Evolutionary conservation across 257 asterid species (phyloP).

Genomic region (Ligustrum vulgare): DNA sequence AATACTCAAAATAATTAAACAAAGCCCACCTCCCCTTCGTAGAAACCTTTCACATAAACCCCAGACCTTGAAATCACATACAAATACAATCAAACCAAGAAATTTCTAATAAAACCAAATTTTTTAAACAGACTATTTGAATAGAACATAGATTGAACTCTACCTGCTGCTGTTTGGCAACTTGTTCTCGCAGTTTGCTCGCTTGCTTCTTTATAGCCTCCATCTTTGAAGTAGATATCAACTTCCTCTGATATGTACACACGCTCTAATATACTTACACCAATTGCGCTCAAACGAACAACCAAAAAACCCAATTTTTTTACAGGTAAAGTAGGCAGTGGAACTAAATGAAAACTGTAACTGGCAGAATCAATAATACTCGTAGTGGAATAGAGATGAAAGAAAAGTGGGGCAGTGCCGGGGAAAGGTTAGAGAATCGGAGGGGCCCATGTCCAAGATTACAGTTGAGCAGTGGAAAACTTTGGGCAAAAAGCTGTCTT

Average conservation of each 20-base stretch:
- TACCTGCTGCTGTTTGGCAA: conserved; percentile 96
- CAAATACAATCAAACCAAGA: neutral
- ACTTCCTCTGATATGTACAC: conserved; percentile 19
- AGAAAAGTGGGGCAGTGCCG: conserved; percentile 25
- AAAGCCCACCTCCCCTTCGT: neutral
- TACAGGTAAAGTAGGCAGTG: neutral
- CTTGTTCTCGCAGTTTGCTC: conserved; percentile 85
- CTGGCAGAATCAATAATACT: neutral
- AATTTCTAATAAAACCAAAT: conserved; percentile 14
- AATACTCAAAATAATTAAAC: neutral
- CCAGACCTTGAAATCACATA: neutral
- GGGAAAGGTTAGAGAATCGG: conserved; percentile 27
- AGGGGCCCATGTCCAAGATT: conserved; percentile 20
- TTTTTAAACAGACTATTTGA: neutral
- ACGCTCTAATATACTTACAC: conserved; percentile 15
- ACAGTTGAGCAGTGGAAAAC: conserved; percentile 11
- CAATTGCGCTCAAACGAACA: neutral
- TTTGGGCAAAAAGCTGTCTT: conserved; percentile 27
- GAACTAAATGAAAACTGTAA: neutral
- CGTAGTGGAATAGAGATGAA: conserved; percentile 15
- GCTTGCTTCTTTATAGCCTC: conserved; percentile 98
- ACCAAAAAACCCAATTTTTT: neutral
- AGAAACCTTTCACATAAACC: neutral
- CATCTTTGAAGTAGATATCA: conserved; percentile 38
- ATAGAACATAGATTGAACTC: neutral